Conservation (phyloP, 23 red algal species). For the Gracilaria vermiculophylla region DNA sequence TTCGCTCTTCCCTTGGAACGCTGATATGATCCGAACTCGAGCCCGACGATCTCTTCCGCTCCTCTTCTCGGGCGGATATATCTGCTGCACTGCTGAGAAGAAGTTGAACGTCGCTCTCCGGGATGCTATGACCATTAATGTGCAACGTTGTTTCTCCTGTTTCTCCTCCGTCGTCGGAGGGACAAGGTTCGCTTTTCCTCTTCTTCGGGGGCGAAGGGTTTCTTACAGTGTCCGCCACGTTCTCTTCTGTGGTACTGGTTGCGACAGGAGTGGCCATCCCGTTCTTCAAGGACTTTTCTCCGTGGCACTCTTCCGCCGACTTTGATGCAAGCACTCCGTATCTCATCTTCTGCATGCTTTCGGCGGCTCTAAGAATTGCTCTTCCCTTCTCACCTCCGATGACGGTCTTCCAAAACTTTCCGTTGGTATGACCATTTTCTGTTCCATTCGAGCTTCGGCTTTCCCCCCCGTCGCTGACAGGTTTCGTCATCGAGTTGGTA, state of each 20-base stretch:
- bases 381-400: conserved; percentile 50
- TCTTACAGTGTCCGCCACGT: neutral
- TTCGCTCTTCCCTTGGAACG: neutral
- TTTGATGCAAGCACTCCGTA: neutral
- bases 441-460: neutral
- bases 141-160: conserved; percentile 28
- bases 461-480: neutral
- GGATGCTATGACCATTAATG: conserved; percentile 58
- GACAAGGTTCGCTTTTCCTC: neutral
- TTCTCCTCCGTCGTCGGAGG: neutral
- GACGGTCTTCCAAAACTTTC: conserved; percentile 63
- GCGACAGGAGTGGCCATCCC: neutral
- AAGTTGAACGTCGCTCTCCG: conserved; percentile 61
- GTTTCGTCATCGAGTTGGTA: neutral
- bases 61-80: conserved; percentile 44
- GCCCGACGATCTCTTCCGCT: conserved; percentile 8
- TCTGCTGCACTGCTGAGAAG: conserved; percentile 50
- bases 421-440: neutral
- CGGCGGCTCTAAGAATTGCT: conserved; percentile 45
- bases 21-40: conserved; percentile 4
- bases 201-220: neutral
- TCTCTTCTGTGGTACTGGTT: neutral
- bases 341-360: conserved; percentile 49
- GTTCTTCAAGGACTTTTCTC: neutral
- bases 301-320: neutral